Percentiles rank a stretch among this genome's conserved stretches.
Conservation (phyloP, 1,284 basidiomycete genomes). For the Malassezia dermatis region DNA sequence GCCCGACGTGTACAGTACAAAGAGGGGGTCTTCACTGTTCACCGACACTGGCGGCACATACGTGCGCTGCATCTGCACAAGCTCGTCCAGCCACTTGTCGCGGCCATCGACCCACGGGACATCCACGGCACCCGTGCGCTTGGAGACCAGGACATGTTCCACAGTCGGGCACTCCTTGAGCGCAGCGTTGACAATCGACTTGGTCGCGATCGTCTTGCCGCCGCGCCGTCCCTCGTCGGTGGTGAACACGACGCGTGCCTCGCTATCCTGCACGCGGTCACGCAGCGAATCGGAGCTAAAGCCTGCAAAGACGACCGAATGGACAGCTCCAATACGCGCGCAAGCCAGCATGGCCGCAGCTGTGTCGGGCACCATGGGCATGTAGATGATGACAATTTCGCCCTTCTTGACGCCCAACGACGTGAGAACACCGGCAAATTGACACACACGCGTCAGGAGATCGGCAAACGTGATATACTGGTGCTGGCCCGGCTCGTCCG, state of each 20-base stretch:
- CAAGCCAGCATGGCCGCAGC: slow-evolving; percentile 92
- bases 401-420: slow-evolving; percentile 86
- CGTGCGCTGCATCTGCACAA: slow-evolving; percentile 67
- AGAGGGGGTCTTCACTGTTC: slow-evolving; percentile 82
- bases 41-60: slow-evolving; percentile 83
- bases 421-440: slow-evolving; percentile 83
- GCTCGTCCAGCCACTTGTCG: slow-evolving; percentile 96
- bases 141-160: slow-evolving; percentile 81
- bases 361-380: slow-evolving; percentile 56
- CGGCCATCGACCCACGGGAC: slow-evolving; percentile 74
- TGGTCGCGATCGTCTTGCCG: slow-evolving; percentile 89
- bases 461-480: slow-evolving; percentile 66
- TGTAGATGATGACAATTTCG: slow-evolving; percentile 64
- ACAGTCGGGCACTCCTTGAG: slow-evolving; percentile 73
- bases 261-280: slow-evolving; percentile 84
- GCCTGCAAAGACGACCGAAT: slow-evolving; percentile 97
- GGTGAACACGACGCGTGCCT: slow-evolving; percentile 80
- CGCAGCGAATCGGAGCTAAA: slow-evolving; percentile 94
- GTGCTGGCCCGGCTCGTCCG: slow-evolving; percentile 80
- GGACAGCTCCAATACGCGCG: slow-evolving; percentile 89
- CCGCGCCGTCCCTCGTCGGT: slow-evolving; percentile 89
- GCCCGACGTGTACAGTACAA: slow-evolving; percentile 90
- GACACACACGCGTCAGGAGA: slow-evolving; percentile 70
- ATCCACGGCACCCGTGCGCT: slow-evolving; percentile 67
- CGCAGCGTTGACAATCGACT: slow-evolving; percentile 82